Evolutionary conservation across 2,329 filamentous ascomycete species (phyloP).

Genomic region (Myriosclerotinia scirpicola): DNA sequence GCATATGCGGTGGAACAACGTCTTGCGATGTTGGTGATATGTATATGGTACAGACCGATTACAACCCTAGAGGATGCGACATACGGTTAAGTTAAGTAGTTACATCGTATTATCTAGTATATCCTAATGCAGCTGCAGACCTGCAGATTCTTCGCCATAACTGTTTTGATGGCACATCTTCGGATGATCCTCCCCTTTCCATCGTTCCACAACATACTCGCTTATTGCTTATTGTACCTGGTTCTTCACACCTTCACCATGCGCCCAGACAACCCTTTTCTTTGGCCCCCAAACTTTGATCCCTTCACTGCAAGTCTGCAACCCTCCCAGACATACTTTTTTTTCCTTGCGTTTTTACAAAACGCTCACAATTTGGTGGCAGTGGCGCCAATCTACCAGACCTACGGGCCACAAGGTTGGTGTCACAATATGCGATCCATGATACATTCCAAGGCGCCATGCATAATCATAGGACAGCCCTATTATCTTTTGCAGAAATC

Average conservation of each 20-base stretch:
- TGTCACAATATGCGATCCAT: background rate
- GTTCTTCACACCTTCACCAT: background rate
- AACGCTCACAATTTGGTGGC: background rate
- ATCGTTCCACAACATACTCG: constrained; percentile 6
- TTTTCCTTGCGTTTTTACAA: background rate
- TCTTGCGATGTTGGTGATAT: too few species aligned
- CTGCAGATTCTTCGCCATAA: too few species aligned
- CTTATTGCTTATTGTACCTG: background rate
- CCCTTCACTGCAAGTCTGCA: background rate
- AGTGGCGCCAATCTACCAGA: background rate
- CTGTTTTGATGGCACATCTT: too few species aligned
- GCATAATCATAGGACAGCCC: background rate
- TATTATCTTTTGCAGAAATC: background rate
- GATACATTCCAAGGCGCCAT: background rate
- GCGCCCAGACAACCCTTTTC: background rate
- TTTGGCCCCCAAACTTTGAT: background rate
- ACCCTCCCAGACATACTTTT: background rate
- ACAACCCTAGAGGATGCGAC: too few species aligned
- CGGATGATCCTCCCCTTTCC: background rate
- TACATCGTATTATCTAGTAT: too few species aligned
- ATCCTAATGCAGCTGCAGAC: too few species aligned
- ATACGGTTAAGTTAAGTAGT: too few species aligned
- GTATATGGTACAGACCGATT: too few species aligned
- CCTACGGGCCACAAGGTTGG: too few species aligned
- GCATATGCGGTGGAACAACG: too few species aligned